Conservation (phyloP, 495 filamentous ascomycete species). For the Aspergillus panamensis region DNA sequence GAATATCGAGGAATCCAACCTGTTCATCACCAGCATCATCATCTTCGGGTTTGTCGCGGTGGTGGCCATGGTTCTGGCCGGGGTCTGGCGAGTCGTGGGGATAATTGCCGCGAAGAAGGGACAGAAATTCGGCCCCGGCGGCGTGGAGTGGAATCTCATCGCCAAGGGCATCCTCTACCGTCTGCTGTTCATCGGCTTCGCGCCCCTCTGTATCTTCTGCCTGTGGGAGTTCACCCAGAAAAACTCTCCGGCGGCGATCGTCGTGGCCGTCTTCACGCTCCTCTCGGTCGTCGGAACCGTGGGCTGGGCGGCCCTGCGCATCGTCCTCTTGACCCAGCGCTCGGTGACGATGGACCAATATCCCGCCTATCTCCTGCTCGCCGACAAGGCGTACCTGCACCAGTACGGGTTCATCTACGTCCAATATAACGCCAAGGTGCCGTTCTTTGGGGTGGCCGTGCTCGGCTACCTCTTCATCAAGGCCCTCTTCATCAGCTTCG, state of each 20-base stretch:
- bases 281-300: constrained; percentile 72
- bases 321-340: constrained; percentile 77
- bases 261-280: constrained; percentile 87
- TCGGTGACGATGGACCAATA: constrained; percentile 89
- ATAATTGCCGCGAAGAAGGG: constrained; percentile 64
- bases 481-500: constrained; percentile 83
- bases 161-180: constrained; percentile 90
- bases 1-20: constrained; percentile 81
- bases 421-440: constrained; percentile 90
- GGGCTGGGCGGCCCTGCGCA: constrained; percentile 81
- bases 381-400: constrained; percentile 83
- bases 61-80: constrained; percentile 63
- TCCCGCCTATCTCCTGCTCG: constrained; percentile 93
- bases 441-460: constrained; percentile 89
- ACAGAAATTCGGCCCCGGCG: constrained; percentile 49
- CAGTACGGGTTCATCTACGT: constrained; percentile 98
- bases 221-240: constrained; percentile 88
- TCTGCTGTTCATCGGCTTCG: constrained; percentile 82
- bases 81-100: constrained; percentile 70
- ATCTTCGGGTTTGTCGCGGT: constrained; percentile 84
- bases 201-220: constrained; percentile 85
- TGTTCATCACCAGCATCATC: constrained; percentile 85
- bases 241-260: constrained; percentile 82
- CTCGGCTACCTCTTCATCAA: constrained; percentile 78
- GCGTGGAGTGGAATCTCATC: constrained; percentile 65